phyloP scores from a whole-genome alignment of 352 stramenopile genomes.

The Phytophthora citrophthora region DNA sequence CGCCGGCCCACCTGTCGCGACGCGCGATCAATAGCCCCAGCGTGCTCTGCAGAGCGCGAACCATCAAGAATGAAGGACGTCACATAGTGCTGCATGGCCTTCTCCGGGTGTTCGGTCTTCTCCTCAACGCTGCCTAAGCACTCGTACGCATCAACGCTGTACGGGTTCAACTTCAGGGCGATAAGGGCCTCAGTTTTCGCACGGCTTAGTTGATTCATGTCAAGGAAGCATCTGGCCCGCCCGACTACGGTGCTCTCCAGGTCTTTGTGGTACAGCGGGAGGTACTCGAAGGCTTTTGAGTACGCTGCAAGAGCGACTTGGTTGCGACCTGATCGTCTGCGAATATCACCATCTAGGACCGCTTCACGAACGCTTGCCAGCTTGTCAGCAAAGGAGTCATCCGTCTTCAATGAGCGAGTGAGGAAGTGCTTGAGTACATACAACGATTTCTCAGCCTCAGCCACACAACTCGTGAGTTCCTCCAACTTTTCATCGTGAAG shows the following conservation, averaged over 20 bases:
- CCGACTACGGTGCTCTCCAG: conserved; percentile 64
- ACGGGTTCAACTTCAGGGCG: conserved; percentile 68
- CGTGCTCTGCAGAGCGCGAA: conserved; percentile 71
- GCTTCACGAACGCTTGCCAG: conserved; percentile 56
- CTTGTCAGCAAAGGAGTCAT: conserved; percentile 56
- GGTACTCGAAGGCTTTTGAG: conserved; percentile 60
- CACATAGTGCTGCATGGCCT: conserved; percentile 86
- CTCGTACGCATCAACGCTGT: conserved; percentile 72
- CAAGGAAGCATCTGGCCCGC: conserved; percentile 64
- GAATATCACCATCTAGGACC: conserved; percentile 68
- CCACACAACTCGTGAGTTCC: conserved; percentile 36
- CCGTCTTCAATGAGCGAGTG: conserved; percentile 55
- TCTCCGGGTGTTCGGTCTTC: conserved; percentile 48
- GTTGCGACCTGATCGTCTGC: conserved; percentile 51
- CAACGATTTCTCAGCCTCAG: conserved; percentile 49
- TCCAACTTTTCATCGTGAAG: conserved; percentile 43
- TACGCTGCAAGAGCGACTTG: conserved; percentile 66
- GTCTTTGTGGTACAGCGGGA: conserved; percentile 75
- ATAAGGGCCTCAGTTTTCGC: conserved; percentile 54
- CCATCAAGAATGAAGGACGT: conserved; percentile 84
- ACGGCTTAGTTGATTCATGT: conserved; percentile 49
- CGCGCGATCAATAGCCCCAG: conserved; percentile 76
- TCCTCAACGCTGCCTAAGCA: conserved; percentile 74
- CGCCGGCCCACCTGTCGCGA: conserved; percentile 68
- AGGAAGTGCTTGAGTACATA: conserved; percentile 79